These are phyloP conservation scores for Komagataella pseudopastoris DNA, from an alignment of 805 yeast genomes.

Conservation along the genomic window DNA sequence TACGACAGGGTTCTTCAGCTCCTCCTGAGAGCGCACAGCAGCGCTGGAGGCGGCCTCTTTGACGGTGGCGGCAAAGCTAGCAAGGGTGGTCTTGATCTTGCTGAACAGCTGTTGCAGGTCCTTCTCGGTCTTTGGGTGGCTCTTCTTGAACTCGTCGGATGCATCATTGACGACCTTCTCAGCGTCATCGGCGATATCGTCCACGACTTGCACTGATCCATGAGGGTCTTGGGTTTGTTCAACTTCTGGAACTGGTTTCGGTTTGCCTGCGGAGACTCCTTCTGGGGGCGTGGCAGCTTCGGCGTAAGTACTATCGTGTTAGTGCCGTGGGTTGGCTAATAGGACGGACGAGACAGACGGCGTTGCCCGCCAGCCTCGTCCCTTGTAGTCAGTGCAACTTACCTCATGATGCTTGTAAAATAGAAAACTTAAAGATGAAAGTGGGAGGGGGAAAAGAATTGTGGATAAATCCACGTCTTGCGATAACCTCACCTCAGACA, in stretches of 20 bases:
- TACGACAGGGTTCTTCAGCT: conserved; percentile 52
- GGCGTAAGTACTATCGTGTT: background rate
- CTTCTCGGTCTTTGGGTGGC: conserved; percentile 10
- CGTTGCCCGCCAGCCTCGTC: background rate
- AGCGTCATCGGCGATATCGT: conserved; percentile 15
- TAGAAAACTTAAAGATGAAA: background rate
- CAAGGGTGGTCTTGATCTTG: conserved; percentile 6
- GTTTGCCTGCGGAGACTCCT: background rate
- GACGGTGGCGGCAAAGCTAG: conserved; percentile 7
- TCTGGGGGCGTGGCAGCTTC: background rate
- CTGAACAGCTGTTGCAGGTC: conserved; percentile 9
- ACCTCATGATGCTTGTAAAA: background rate
- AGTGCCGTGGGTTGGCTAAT: background rate
- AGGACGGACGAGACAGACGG: background rate
- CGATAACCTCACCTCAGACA: background rate
- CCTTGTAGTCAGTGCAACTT: background rate
- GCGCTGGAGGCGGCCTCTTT: conserved; percentile 3
- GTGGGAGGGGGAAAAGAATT: background rate
- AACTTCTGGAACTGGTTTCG: background rate
- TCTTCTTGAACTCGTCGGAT: conserved; percentile 14
- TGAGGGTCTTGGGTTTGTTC: background rate
- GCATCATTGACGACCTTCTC: conserved; percentile 17
- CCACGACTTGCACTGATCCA: conserved; percentile 5
- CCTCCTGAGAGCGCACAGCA: conserved; percentile 14
- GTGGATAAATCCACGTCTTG: background rate